Conservation (phyloP, 75 land plant species). For the Adiantum capillusveneris region DNA sequence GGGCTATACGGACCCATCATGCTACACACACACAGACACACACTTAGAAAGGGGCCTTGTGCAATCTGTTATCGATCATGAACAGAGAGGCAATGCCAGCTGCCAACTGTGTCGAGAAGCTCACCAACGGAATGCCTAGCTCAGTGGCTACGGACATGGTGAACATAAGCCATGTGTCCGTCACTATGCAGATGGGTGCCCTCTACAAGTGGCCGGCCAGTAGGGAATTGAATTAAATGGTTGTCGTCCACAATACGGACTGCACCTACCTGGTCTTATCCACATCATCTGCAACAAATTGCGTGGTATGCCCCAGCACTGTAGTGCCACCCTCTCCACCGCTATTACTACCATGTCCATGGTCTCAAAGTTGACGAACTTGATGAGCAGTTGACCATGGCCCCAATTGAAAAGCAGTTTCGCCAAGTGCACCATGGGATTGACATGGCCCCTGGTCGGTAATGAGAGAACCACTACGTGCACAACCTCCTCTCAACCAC, state of each 20-base stretch:
- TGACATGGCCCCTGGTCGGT: constrained; percentile 12
- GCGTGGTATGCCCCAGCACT: background rate
- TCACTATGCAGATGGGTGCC: background rate
- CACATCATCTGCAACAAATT: background rate
- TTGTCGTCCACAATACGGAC: background rate
- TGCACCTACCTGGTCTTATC: background rate
- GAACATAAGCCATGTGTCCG: background rate
- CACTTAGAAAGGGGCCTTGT: background rate
- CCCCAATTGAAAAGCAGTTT: background rate
- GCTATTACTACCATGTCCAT: background rate
- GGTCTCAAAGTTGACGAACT: constrained; percentile 6
- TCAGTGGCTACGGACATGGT: background rate
- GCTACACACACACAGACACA: no score
- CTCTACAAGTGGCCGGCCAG: background rate
- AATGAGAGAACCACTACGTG: constrained; percentile 14
- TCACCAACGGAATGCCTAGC: background rate
- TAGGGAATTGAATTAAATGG: background rate
- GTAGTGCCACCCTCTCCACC: background rate
- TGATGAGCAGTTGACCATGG: constrained; percentile 5
- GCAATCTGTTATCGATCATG: background rate
- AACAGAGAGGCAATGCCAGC: background rate
- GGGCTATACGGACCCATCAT: no score
- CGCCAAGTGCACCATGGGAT: constrained; percentile 12
- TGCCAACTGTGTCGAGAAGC: background rate
- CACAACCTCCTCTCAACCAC: no score